phyloP scores from a whole-genome alignment of 352 stramenopile species.

The Pythium scleroteichum region DNA sequence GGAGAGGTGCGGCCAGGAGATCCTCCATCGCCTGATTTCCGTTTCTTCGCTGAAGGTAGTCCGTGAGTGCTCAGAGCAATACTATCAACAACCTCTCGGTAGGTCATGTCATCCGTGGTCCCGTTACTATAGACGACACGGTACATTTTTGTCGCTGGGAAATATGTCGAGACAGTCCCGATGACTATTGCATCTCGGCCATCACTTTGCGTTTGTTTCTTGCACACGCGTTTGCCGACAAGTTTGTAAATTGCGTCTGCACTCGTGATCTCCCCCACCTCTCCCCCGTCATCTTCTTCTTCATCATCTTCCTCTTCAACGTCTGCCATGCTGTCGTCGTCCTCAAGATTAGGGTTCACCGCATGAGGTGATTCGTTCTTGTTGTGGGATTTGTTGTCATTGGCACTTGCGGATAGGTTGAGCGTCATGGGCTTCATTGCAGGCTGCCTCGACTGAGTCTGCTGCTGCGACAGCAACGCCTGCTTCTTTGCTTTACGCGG shows the following conservation, averaged over 20 bases:
- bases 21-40: constrained; percentile 26
- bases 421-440: not conserved
- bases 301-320: constrained; percentile 28
- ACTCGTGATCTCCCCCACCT: not conserved
- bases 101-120: constrained; percentile 55
- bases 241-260: constrained; percentile 48
- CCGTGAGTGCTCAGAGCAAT: constrained; percentile 34
- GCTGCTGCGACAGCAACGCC: not conserved
- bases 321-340: constrained; percentile 25
- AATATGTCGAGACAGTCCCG: constrained; percentile 67
- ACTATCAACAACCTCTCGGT: constrained; percentile 61
- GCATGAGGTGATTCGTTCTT: not conserved
- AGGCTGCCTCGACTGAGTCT: not conserved
- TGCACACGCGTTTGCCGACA: constrained; percentile 47
- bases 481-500: constrained; percentile 7
- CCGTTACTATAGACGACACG: constrained; percentile 65
- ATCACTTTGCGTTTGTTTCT: constrained; percentile 30
- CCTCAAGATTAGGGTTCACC: not conserved
- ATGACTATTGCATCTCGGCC: constrained; percentile 34
- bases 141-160: constrained; percentile 77
- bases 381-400: not conserved
- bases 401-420: not conserved
- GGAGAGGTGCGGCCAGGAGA: no score
- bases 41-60: constrained; percentile 42
- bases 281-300: constrained; percentile 6